Percentiles rank a stretch among this genome's conserved stretches.
Conservation (phyloP, 805 yeast species). For the Ogataea nitratoaversa region DNA sequence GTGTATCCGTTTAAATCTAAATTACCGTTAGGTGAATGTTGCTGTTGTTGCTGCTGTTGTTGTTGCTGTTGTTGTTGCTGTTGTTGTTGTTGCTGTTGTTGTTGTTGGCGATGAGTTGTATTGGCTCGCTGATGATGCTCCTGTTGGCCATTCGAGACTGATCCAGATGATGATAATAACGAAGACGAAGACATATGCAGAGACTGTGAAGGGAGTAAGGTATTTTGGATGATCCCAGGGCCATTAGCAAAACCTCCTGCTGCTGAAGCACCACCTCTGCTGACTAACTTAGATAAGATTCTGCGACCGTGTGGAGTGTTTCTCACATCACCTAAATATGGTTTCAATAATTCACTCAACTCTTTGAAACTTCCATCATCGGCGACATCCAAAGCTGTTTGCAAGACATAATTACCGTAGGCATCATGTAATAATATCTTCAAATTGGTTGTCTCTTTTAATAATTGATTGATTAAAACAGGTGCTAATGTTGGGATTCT, state of each 20-base stretch:
- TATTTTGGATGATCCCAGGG: background rate
- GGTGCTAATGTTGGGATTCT: slow-evolving; percentile 44
- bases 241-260: slow-evolving; percentile 5
- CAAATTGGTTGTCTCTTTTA: slow-evolving; percentile 32
- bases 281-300: slow-evolving; percentile 60
- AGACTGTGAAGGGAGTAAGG: too few relatives aligned
- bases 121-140: background rate
- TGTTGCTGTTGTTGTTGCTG: background rate
- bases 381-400: slow-evolving; percentile 56
- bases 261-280: slow-evolving; percentile 28
- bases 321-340: slow-evolving; percentile 72
- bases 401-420: slow-evolving; percentile 56
- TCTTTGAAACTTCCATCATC: slow-evolving; percentile 46
- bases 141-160: background rate
- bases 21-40: background rate
- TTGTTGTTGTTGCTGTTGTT: background rate
- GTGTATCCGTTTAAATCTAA: background rate
- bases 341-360: slow-evolving; percentile 58
- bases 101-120: background rate
- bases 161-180: background rate
- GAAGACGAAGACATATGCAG: background rate
- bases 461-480: slow-evolving; percentile 39
- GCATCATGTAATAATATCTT: slow-evolving; percentile 50
- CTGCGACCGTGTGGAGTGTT: slow-evolving; percentile 97
- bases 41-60: slow-evolving; percentile 1